These are phyloP conservation scores for Triticum aestivum DNA, from an alignment of 176 grass and related monocot genomes.

Conservation along the genomic window IWGSC_CS_RefSeq_v2.1 NC_057795.1:394762389-394762888, in stretches of 20 bases:
- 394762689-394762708: background rate
- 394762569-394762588: background rate
- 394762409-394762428: background rate
- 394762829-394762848: slow-evolving; percentile 4
- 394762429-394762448: background rate
- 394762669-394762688: background rate
- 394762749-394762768: background rate
- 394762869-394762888: slow-evolving; percentile 76
- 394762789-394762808: slow-evolving; percentile 20
- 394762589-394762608: background rate
- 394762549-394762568: slow-evolving; percentile 1
- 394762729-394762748: background rate
- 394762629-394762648: background rate
- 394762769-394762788: slow-evolving; percentile 15
- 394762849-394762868: slow-evolving; percentile 63
- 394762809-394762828: background rate
- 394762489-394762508: background rate
- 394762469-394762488: background rate
- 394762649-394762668: background rate
- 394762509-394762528: background rate
- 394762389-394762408: background rate
- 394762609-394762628: background rate
- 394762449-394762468: background rate
- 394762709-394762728: background rate
- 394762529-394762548: background rate